Conservation (phyloP, 345 rosid genomes). For the Noccaea caerulescens region DNA sequence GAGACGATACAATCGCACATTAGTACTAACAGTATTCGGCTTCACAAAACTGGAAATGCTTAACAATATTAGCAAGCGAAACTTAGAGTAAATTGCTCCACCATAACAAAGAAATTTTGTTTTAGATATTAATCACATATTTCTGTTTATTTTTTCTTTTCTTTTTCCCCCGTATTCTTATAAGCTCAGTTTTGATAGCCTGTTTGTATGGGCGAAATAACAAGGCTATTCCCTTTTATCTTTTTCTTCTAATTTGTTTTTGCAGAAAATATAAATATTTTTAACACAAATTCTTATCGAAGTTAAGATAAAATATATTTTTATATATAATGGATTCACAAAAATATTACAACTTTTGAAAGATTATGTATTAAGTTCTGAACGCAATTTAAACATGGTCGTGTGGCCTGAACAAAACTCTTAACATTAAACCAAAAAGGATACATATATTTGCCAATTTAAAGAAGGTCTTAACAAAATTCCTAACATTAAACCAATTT, state of each 20-base stretch:
- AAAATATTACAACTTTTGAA: background rate
- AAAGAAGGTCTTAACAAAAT: too few relatives aligned
- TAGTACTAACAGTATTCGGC: background rate
- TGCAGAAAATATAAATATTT: too few relatives aligned
- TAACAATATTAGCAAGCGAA: background rate
- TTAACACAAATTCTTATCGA: too few relatives aligned
- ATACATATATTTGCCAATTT: too few relatives aligned
- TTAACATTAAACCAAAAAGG: too few relatives aligned
- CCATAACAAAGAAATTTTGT: background rate
- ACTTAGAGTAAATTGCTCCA: background rate
- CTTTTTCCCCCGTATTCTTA: background rate
- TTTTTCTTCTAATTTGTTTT: too few relatives aligned
- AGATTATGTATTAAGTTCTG: background rate
- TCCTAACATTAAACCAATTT: background rate
- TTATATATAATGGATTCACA: too few relatives aligned
- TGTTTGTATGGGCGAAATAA: too few relatives aligned
- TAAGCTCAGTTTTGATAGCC: background rate
- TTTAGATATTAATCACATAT: background rate
- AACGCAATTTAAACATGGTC: background rate
- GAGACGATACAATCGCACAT: background rate
- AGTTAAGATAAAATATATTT: too few relatives aligned
- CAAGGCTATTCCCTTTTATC: too few relatives aligned
- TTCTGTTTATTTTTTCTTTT: too few relatives aligned
- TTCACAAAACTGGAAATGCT: background rate
- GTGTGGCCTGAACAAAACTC: too few relatives aligned